phyloP scores from a whole-genome alignment of 1,284 basidiomycete genomes.

The Trichosporon sp. region DNA sequence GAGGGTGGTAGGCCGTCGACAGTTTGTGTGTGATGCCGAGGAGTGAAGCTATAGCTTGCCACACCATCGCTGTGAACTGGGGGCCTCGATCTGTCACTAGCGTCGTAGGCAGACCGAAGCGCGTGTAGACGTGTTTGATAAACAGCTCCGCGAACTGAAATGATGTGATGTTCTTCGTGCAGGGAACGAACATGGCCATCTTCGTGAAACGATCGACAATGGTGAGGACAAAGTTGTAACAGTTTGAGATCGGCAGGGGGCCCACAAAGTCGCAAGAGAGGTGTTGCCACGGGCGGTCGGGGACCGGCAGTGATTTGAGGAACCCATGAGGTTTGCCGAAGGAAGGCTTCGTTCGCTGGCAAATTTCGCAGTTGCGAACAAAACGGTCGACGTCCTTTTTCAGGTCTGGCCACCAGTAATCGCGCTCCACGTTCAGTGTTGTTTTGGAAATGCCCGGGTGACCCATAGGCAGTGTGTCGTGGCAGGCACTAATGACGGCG shows the following conservation, averaged over 20 bases:
- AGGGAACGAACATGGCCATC: background rate
- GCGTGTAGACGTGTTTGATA: slow-evolving; percentile 13
- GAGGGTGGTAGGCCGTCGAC: slow-evolving; percentile 49
- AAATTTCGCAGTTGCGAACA: slow-evolving; percentile 41
- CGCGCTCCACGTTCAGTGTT: slow-evolving; percentile 20
- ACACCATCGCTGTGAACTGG: slow-evolving; percentile 16
- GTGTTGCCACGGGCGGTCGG: slow-evolving; percentile 44
- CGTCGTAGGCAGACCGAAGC: slow-evolving; percentile 27
- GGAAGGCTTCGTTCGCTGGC: slow-evolving; percentile 41
- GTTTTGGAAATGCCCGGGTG: slow-evolving; percentile 53
- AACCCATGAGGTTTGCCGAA: slow-evolving; percentile 46
- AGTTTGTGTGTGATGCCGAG: slow-evolving; percentile 17
- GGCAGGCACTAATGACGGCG: slow-evolving; percentile 14
- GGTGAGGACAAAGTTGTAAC: slow-evolving; percentile 48
- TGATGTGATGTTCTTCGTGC: background rate
- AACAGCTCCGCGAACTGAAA: background rate
- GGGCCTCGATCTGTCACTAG: slow-evolving; percentile 39
- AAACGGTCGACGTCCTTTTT: slow-evolving; percentile 24
- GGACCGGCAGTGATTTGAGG: slow-evolving; percentile 43
- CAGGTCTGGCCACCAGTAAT: slow-evolving; percentile 37
- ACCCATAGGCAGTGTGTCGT: slow-evolving; percentile 36
- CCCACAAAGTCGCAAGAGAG: slow-evolving; percentile 51
- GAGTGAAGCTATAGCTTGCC: slow-evolving; percentile 6
- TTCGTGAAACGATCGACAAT: slow-evolving; percentile 49
- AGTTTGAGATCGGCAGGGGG: slow-evolving; percentile 44